Base-by-base conservation (phyloP, 208 protist species). In the Tritrichomonas musculus region DNA sequence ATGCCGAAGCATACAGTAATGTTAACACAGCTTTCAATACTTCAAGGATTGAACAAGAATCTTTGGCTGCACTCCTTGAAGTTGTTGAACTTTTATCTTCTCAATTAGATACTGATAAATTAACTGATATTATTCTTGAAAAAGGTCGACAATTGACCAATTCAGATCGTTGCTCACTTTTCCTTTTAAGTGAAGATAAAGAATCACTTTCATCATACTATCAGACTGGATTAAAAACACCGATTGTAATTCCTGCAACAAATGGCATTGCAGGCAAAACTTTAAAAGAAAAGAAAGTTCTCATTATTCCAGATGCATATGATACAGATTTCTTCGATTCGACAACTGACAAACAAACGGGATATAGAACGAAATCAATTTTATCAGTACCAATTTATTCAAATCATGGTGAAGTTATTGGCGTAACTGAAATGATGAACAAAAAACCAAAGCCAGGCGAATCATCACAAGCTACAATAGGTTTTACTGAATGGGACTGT, bases 231-330 rank as follows among this genome's bases (percentile, higher is more conserved):
- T n/a, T 88, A 5, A 47, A n/a, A 57, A 57, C 53, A 25, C 17
- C 73, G 1, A 94, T 93, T n/a, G 33, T 49, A 4, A 93, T 94
- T 39, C 93, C 84, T 39, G 53, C 94, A 53, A 49, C 53, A 17
- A 66, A 44, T 4, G 94, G 94, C 20, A 94, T 94, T 36, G 94
- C 94, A 13, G 94, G 94, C 1, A 60, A 94, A 39, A 93, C 93
- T 27, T 69, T 57, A 20, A 69, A 47, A 2, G 93, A 84, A 27
- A 66, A 94, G 5, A 73, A 95, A 92, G 72, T 80, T 47, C 36
- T 96, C 50, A 94, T 82, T 57, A 96, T 96, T 36, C 36, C 36
- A 57, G 95, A 96, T 55, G 95, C 95, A 22, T 96, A 96, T 66
- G 27, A 50, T 36, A 95, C 96, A 66, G 22, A 92, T 41, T 88